Conservation (phyloP, 768 basidiomycete species). For the Leccinum pellstonianum region DNA sequence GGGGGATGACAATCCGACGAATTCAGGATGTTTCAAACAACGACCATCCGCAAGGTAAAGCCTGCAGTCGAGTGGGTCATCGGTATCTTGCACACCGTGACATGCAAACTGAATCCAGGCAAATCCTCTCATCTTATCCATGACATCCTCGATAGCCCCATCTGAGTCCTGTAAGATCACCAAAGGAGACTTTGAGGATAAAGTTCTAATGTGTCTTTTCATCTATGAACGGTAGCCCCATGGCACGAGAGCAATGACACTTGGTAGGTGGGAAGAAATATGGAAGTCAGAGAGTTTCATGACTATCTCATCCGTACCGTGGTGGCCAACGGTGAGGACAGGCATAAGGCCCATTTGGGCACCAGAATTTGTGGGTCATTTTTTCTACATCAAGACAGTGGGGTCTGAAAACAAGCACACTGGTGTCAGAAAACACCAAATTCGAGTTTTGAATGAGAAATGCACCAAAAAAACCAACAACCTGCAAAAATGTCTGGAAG, state of each 20-base stretch:
- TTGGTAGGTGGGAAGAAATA: neutral
- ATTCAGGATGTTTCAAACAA: neutral
- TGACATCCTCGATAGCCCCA: neutral
- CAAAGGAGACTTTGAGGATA: neutral
- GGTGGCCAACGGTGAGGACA: neutral
- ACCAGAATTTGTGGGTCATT: neutral
- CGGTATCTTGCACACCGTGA: slow-evolving; percentile 25
- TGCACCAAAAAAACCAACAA: neutral
- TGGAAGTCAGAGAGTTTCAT: neutral
- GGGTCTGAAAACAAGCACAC: no score
- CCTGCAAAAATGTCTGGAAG: neutral
- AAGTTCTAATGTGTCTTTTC: neutral
- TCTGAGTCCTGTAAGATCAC: neutral
- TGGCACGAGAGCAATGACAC: neutral
- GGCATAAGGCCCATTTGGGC: neutral
- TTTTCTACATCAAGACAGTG: neutral
- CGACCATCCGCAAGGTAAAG: slow-evolving; percentile 12
- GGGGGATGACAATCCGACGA: neutral
- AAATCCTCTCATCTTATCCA: neutral
- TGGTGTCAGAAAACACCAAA: neutral
- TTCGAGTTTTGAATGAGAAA: neutral
- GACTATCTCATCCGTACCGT: neutral
- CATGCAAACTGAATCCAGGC: slow-evolving; percentile 32
- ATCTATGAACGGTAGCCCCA: neutral
- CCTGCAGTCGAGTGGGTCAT: slow-evolving; percentile 20